These are phyloP conservation scores for Balamuthia mandrillaris DNA, from an alignment of 208 protist genomes.

Conservation along the genomic window DNA sequence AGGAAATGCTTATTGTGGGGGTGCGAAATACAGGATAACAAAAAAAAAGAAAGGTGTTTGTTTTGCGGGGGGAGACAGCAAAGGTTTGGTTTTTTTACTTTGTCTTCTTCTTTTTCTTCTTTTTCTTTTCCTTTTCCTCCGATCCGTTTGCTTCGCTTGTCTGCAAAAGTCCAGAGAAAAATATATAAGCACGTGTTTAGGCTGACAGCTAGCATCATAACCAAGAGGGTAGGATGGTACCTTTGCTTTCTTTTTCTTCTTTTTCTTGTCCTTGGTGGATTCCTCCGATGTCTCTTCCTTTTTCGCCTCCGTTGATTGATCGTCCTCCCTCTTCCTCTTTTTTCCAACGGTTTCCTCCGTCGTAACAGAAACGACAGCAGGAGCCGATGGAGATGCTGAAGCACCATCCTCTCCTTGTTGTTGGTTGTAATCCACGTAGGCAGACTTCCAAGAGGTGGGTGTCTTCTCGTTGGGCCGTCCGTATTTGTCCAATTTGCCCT, in stretches of 20 bases:
- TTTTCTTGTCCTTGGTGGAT: background rate
- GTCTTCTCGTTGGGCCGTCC: constrained; percentile 94
- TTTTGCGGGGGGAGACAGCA: background rate
- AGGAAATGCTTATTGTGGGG: no score
- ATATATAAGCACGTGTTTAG: background rate
- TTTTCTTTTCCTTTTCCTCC: background rate
- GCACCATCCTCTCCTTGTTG: background rate
- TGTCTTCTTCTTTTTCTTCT: background rate
- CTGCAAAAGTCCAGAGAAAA: background rate
- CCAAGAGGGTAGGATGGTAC: background rate
- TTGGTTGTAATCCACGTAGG: constrained; percentile 85
- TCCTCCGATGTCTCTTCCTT: background rate
- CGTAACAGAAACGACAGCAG: background rate
- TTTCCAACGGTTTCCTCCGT: background rate
- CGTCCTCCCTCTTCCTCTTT: background rate
- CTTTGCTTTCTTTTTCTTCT: background rate
- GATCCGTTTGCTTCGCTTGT: background rate
- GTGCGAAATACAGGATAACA: no score
- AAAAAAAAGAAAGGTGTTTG: background rate
- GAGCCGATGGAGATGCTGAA: background rate
- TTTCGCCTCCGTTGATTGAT: background rate
- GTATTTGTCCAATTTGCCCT: constrained; percentile 97
- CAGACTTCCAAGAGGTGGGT: constrained; percentile 85
- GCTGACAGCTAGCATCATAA: background rate
- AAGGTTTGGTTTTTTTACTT: background rate